A percentile compares a stretch with the other conserved stretches of the same genome.
Conservation (phyloP, 2,329 filamentous ascomycete species). For the Xylariaceae sp. region DNA sequence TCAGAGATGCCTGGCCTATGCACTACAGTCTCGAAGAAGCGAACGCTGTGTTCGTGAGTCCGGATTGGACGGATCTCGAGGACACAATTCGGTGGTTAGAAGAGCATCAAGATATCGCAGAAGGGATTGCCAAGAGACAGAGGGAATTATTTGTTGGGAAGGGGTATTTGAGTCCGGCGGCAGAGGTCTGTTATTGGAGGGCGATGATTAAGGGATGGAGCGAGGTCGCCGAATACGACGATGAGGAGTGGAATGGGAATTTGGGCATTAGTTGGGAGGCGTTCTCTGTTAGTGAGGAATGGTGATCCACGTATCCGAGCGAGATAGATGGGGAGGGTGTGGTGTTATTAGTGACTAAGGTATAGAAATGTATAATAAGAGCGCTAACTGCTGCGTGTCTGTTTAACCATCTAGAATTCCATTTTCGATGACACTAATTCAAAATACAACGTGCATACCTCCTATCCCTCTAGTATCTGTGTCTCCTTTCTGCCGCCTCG, state of each 20-base stretch:
- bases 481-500: no score
- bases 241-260: slow-evolving; percentile 5
- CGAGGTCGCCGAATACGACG: slow-evolving; percentile 8
- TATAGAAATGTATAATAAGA: no score
- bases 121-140: slow-evolving; percentile 10
- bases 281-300: slow-evolving; percentile 1
- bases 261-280: slow-evolving; percentile 9
- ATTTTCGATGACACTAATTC: no score
- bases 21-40: slow-evolving; percentile 3
- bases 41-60: slow-evolving; percentile 12
- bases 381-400: no score
- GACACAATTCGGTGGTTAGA: slow-evolving; percentile 8
- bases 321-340: no score
- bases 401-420: no score
- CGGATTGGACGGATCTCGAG: slow-evolving; percentile 13
- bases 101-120: slow-evolving; percentile 5
- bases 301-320: no score
- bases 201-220: slow-evolving; percentile 12
- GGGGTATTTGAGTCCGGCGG: slow-evolving; percentile 11
- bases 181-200: slow-evolving; percentile 16
- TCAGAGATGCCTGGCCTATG: slow-evolving; percentile 3
- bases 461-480: no score
- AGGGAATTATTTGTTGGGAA: slow-evolving; percentile 9
- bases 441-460: no score
- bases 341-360: no score